Conservation (phyloP, 2,329 filamentous ascomycete genomes). For the Colletotrichum orchidophilum region DNA sequence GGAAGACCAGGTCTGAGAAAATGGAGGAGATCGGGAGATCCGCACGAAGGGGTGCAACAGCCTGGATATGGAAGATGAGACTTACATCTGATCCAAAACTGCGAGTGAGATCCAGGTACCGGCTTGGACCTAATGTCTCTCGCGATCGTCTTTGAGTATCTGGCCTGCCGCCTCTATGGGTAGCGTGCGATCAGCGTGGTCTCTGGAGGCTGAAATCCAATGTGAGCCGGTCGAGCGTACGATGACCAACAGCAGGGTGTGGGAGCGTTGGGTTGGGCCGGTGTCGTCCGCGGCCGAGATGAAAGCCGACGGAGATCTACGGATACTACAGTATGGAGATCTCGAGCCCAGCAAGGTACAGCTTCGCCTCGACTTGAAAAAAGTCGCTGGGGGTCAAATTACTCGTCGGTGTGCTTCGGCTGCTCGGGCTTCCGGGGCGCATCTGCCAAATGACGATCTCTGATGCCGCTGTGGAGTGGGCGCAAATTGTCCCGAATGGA, state of each 20-base stretch:
- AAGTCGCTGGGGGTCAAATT: constrained; percentile 5
- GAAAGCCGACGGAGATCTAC: constrained; percentile 16
- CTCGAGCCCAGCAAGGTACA: not conserved
- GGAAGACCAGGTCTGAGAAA: not conserved
- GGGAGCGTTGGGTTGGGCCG: constrained; percentile 16
- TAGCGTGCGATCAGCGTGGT: not conserved
- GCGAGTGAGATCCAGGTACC: not conserved
- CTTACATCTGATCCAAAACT: not conserved
- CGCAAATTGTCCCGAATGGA: constrained; percentile 31
- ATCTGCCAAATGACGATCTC: constrained; percentile 36
- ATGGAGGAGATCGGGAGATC: constrained; percentile 32
- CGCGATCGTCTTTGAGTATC: not conserved
- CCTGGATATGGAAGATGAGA: not conserved
- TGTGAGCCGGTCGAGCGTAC: not conserved
- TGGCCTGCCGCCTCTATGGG: not conserved
- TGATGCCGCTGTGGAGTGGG: constrained; percentile 29
- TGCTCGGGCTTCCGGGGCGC: constrained; percentile 29
- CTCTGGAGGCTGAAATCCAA: not conserved
- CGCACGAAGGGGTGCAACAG: constrained; percentile 16
- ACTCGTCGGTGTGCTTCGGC: constrained; percentile 25
- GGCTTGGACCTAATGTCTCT: not conserved
- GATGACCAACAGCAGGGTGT: not conserved
- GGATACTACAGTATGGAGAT: too few relatives aligned
- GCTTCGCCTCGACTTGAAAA: not conserved
- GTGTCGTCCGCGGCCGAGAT: constrained; percentile 25